Percentiles rank a stretch among this genome's conserved stretches.
Evolutionary conservation across 441 rosid genomes (phyloP).

Genomic region (Bocquillonia castaneifolia): DNA sequence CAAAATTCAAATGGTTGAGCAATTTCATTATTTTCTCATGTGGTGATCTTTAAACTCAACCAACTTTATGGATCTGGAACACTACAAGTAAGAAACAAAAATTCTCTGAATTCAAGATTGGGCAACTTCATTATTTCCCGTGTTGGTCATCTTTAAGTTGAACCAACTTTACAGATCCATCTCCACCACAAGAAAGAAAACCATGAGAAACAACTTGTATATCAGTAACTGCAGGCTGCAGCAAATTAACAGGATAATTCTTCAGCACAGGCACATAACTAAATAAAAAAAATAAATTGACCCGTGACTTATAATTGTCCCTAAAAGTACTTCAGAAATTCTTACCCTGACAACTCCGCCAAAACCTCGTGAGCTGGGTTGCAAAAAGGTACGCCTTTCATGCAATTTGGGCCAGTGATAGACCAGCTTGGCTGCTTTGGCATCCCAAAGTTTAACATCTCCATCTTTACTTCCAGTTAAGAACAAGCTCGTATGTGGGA

Average conservation of each 20-base stretch:
- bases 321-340: conserved; percentile 11
- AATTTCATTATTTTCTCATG: conserved; percentile 22
- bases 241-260: conserved; percentile 16
- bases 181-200: conserved; percentile 86
- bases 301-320: background rate
- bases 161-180: conserved; percentile 71
- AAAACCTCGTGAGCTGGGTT: conserved; percentile 81
- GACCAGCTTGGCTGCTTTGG: conserved; percentile 68
- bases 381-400: conserved; percentile 79
- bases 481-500: conserved; percentile 84
- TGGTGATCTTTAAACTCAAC: conserved; percentile 43
- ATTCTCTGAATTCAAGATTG: background rate
- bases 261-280: conserved; percentile 8
- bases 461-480: conserved; percentile 97
- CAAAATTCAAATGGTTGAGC: background rate
- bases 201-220: conserved; percentile 78
- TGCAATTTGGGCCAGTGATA: conserved; percentile 91
- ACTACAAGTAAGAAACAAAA: conserved; percentile 81
- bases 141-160: conserved; percentile 39
- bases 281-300: background rate
- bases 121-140: conserved; percentile 19
- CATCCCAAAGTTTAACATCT: conserved; percentile 96
- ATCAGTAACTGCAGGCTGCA: conserved; percentile 88
- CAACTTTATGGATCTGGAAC: conserved; percentile 79
- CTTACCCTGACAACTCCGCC: conserved; percentile 88